A percentile compares a stretch with the other conserved stretches of the same genome.
phyloP scores from a whole-genome alignment of 139 green algal species.

The Zygnema circumcarinatum region DNA sequence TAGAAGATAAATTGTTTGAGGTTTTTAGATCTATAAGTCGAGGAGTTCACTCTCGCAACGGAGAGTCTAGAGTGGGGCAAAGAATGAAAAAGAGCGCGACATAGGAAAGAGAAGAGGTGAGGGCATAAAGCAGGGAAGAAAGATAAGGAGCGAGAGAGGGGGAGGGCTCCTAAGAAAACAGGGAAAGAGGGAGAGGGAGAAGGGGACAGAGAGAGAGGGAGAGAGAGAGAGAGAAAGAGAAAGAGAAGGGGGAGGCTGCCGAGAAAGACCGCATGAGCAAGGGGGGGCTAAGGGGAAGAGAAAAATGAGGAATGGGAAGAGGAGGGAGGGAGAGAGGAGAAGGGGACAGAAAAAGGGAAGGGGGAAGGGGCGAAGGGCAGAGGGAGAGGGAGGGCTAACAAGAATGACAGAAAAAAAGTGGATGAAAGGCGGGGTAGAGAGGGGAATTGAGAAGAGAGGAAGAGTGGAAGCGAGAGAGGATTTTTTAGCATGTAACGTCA shows the following conservation, averaged over 20 bases:
- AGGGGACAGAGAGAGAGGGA: not conserved
- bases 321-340: not conserved
- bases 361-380: not conserved
- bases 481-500: no score
- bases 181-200: not conserved
- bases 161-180: not conserved
- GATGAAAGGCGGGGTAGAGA: not conserved
- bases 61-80: not conserved
- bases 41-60: not conserved
- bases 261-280: not conserved
- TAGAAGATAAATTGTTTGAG: not conserved
- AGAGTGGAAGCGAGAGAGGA: not conserved
- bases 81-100: not conserved
- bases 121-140: not conserved
- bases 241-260: not conserved
- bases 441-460: not conserved
- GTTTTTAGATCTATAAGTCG: no score
- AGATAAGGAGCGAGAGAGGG: not conserved
- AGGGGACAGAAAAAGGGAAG: constrained; percentile 5
- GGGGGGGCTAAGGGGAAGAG: not conserved
- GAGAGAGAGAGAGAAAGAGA: not conserved
- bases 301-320: not conserved
- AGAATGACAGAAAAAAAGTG: not conserved
- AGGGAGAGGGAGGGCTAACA: not conserved
- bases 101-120: constrained; percentile 7